Conservation (phyloP, 805 yeast genomes). For the Teunomyces kruisii region DNA sequence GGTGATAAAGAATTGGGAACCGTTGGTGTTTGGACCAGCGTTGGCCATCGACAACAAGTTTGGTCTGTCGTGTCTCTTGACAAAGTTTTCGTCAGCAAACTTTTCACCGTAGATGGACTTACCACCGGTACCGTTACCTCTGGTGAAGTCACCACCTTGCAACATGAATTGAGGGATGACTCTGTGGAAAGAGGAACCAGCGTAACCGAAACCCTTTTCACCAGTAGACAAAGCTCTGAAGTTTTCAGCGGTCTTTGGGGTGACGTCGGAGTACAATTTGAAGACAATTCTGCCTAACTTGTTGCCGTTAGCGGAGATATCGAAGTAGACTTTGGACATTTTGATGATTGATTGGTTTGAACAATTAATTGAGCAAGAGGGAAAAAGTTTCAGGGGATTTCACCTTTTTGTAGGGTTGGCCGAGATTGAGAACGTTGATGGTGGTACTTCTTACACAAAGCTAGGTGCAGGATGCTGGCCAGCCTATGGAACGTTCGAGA, state of each 20-base stretch:
- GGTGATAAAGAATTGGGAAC: conserved; percentile 95
- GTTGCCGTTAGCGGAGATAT: conserved; percentile 71
- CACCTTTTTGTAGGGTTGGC: conserved; percentile 4
- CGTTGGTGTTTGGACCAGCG: conserved; percentile 98
- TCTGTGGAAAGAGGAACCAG: conserved; percentile 46
- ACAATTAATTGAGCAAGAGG: neutral
- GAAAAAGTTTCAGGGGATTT: conserved; percentile 3
- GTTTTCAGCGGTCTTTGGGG: conserved; percentile 95
- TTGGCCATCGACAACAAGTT: conserved; percentile 93
- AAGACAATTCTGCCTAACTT: conserved; percentile 78
- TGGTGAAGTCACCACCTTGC: conserved; percentile 51
- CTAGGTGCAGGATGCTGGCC: conserved; percentile 4
- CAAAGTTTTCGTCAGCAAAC: conserved; percentile 77
- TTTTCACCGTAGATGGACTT: conserved; percentile 62
- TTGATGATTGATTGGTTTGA: neutral
- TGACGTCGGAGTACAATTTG: conserved; percentile 85
- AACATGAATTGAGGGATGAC: conserved; percentile 49
- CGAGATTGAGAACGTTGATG: conserved; percentile 6
- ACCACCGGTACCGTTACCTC: conserved; percentile 48
- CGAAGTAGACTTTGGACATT: conserved; percentile 79
- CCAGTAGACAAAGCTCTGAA: conserved; percentile 87
- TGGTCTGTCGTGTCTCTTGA: conserved; percentile 72
- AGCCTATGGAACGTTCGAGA: conserved; percentile 5
- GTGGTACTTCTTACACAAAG: neutral
- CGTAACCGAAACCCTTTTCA: conserved; percentile 46